These are phyloP conservation scores for Lycium ferocissimum DNA, from an alignment of 257 asterid genomes.

Conservation along the genomic window DNA sequence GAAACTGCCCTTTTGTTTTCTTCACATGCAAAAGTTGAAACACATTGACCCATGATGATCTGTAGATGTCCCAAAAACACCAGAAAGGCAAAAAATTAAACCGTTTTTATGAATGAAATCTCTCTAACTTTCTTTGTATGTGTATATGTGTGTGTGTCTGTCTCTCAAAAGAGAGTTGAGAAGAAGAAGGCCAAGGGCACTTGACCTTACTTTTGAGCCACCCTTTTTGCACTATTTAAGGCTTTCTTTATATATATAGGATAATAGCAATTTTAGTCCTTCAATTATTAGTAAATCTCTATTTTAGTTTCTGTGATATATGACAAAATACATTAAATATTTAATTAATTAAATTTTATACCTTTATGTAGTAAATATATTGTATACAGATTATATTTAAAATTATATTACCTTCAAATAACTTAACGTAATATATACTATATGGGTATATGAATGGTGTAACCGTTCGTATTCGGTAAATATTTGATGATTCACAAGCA, in stretches of 20 bases:
- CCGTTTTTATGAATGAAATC: background rate
- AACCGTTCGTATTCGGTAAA: no score
- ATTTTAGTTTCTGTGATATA: background rate
- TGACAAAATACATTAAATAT: background rate
- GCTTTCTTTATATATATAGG: background rate
- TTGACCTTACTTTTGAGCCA: constrained; percentile 8
- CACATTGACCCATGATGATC: constrained; percentile 43
- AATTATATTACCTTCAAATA: background rate
- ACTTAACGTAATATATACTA: background rate
- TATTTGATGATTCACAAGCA: no score
- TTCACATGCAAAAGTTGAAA: constrained; percentile 26
- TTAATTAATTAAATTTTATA: background rate
- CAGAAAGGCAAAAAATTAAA: background rate
- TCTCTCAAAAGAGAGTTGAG: background rate
- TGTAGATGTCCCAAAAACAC: background rate
- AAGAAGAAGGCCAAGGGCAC: constrained; percentile 5
- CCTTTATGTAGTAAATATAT: background rate
- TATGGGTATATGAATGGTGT: no score
- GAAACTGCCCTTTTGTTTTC: constrained; percentile 21
- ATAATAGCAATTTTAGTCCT: background rate
- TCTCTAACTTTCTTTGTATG: background rate
- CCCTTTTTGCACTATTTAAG: constrained; percentile 10
- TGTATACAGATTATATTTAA: background rate
- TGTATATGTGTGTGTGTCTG: background rate
- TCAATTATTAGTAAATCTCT: background rate